Base-by-base conservation (phyloP, 2,329 filamentous ascomycete genomes). In the Niveomyces coronatus region DNA sequence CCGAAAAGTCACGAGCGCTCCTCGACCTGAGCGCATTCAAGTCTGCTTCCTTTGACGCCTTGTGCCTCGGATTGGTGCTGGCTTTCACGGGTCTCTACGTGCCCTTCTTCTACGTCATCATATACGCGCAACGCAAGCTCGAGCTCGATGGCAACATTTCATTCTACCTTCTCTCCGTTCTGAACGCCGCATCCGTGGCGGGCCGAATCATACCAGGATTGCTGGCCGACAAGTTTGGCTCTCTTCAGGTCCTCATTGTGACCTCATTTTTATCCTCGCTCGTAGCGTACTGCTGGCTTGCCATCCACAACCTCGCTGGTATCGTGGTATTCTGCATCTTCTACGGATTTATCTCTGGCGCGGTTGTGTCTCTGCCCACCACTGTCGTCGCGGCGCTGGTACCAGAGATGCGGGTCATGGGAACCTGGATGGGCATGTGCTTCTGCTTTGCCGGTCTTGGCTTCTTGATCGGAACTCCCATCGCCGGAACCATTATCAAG, bases 111-210 rank as follows among this genome's bases (percentile, higher is more conserved):
- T 70, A 67, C 42, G 52, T 68, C 23, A 58, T 65, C 37, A 53
- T 52, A 2, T 71, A 65, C 32, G 62, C 65, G 3, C 47, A 61
- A 3, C 48, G 51, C n/a, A 47, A 53, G 5, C 54, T 59, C 1
- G 42, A 57, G 30, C 51, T 54, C 1, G 48, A 49, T 4, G 46
- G 48, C 22, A 49, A 49, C 16, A 46, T 68, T 5, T 60, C 59
- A 2, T 52, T 58, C 13, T 71, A 73, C 42, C 55, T 73, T 17
- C 52, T 74, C 4, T 55, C 70, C 3, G 65, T 74, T 32, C 59
- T 72, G 35, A 74, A 73, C 49, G 67, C 63, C 1, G 61, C 64
- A 1, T 67, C 67, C 1, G 55, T 70, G 7, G 56, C 67, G 7
- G 70, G 71, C 0, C 62, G 71, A 6, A 53, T 72, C 1, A 48